Evolutionary conservation across 1,284 basidiomycete genomes (phyloP).

Genomic region (Mycena citricolor): DNA sequence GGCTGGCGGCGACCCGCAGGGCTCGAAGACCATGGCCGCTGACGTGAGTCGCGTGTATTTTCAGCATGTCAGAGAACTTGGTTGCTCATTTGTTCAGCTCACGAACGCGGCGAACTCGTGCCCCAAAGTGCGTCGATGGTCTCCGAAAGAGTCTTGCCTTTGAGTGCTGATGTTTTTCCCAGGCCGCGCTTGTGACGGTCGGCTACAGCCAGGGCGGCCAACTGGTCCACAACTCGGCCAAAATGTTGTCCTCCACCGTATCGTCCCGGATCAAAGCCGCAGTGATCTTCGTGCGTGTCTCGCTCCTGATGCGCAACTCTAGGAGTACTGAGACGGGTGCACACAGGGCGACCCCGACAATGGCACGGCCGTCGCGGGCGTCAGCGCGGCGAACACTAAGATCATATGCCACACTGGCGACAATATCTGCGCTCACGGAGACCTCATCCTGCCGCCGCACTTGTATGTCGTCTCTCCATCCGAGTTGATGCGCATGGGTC

Average conservation of each 20-base stretch:
- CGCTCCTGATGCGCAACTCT: neutral
- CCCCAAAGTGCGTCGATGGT: constrained; percentile 9
- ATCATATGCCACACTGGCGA: constrained; percentile 17
- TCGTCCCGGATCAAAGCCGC: constrained; percentile 13
- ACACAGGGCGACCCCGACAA: constrained; percentile 19
- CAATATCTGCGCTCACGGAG: constrained; percentile 14
- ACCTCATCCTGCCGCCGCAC: constrained; percentile 11
- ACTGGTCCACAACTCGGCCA: constrained; percentile 20
- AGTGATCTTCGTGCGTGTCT: constrained; percentile 16
- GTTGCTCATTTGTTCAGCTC: constrained; percentile 1
- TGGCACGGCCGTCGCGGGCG: constrained; percentile 8
- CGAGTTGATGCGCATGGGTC: no score
- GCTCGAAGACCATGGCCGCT: constrained; percentile 16
- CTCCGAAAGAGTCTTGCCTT: neutral
- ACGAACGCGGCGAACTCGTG: constrained; percentile 16
- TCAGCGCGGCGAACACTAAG: constrained; percentile 5
- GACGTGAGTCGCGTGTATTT: neutral
- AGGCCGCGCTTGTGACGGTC: constrained; percentile 16
- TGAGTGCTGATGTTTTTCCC: neutral
- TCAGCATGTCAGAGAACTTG: neutral
- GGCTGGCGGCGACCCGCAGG: constrained; percentile 18
- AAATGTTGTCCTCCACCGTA: constrained; percentile 13
- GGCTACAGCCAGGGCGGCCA: constrained; percentile 18
- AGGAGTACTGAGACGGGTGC: neutral
- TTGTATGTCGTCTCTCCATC: constrained; percentile 10